Conservation (phyloP, 257 asterid genomes). For the Solanum acaule region DNA sequence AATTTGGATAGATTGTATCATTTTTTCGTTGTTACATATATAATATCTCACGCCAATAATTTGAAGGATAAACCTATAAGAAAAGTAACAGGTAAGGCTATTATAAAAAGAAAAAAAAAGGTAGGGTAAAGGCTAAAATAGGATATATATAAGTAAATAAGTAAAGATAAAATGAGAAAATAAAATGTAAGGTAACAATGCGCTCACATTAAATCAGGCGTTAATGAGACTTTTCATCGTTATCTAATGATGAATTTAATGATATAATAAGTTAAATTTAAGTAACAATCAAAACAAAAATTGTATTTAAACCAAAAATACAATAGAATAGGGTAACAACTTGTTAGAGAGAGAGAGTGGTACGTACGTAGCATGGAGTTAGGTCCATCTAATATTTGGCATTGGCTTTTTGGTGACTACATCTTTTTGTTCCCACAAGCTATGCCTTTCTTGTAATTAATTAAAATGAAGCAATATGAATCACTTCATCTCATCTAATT, state of each 20-base stretch:
- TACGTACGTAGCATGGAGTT: not conserved
- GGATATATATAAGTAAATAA: not conserved
- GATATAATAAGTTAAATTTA: not conserved
- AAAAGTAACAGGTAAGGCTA: not conserved
- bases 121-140: not conserved
- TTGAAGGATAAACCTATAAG: not conserved
- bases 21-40: not conserved
- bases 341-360: not conserved
- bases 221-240: too few relatives aligned
- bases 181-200: not conserved
- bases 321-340: not conserved
- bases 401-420: slow-evolving; percentile 6
- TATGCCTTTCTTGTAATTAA: slow-evolving; percentile 1
- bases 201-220: not conserved
- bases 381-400: slow-evolving; percentile 25
- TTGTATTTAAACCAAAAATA: not conserved
- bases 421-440: not conserved
- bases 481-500: slow-evolving; percentile 2
- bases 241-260: not conserved
- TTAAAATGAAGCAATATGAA: not conserved
- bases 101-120: not conserved
- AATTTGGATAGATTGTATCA: not conserved
- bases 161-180: not conserved
- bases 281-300: not conserved
- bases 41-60: not conserved